Conservation (phyloP, 2,329 filamentous ascomycete genomes). For the Elsinoe fawcettii region DNA sequence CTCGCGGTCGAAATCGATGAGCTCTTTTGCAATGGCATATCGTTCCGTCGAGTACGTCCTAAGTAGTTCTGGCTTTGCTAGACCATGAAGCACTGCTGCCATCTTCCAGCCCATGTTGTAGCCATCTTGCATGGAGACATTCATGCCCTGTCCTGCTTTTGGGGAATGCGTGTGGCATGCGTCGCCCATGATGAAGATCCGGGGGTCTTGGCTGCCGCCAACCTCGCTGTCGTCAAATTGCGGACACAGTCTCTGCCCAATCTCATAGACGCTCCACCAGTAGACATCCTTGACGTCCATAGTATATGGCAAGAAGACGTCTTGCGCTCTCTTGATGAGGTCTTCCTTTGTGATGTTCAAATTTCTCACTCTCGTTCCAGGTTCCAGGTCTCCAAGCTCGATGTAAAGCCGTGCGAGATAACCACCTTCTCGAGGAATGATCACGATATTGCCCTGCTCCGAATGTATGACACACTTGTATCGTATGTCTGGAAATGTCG, state of each 20-base stretch:
- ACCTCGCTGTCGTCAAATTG: slow-evolving; percentile 52
- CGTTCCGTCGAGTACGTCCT: slow-evolving; percentile 22
- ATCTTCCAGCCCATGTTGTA: slow-evolving; percentile 24
- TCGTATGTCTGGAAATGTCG: slow-evolving; percentile 44
- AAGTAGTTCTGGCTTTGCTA: slow-evolving; percentile 17
- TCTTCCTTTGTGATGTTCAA: slow-evolving; percentile 16
- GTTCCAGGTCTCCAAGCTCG: slow-evolving; percentile 26
- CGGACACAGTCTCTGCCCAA: slow-evolving; percentile 32
- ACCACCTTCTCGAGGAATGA: slow-evolving; percentile 52
- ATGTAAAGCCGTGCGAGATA: slow-evolving; percentile 30
- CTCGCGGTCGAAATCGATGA: slow-evolving; percentile 21
- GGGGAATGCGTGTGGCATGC: slow-evolving; percentile 19
- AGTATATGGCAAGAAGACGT: slow-evolving; percentile 39
- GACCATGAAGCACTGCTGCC: slow-evolving; percentile 17
- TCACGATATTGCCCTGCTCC: slow-evolving; percentile 64
- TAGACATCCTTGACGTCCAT: slow-evolving; percentile 32
- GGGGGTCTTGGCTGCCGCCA: slow-evolving; percentile 44
- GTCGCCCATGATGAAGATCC: slow-evolving; percentile 19
- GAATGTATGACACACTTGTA: slow-evolving; percentile 48
- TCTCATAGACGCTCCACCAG: slow-evolving; percentile 39
- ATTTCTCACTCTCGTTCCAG: slow-evolving; percentile 13
- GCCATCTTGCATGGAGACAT: slow-evolving; percentile 18
- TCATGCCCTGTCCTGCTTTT: slow-evolving; percentile 18
- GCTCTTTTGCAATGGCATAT: slow-evolving; percentile 19
- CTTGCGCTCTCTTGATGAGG: slow-evolving; percentile 11